A percentile compares a stretch with the other conserved stretches of the same genome.
Conservation (phyloP, 371 early-diverging fungal genomes). For the Mucor ambiguus region DNA sequence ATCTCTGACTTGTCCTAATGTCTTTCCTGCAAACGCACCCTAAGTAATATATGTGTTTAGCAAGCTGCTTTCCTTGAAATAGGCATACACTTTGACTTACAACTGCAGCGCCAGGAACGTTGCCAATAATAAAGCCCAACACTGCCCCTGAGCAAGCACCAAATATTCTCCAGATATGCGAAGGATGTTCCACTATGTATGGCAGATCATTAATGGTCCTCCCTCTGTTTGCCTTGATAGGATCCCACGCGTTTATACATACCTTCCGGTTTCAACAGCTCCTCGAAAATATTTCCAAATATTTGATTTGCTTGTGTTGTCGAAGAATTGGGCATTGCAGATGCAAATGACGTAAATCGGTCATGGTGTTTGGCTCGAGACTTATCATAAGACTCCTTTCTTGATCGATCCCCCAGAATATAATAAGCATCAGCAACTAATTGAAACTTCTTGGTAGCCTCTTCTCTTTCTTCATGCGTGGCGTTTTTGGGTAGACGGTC, state of each 20-base stretch:
- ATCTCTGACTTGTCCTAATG: constrained; percentile 34
- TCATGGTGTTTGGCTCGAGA: constrained; percentile 48
- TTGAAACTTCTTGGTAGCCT: constrained; percentile 81
- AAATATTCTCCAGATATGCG: constrained; percentile 29
- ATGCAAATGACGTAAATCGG: constrained; percentile 14
- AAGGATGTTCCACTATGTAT: constrained; percentile 27
- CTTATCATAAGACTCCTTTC: constrained; percentile 77
- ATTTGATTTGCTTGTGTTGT: constrained; percentile 28
- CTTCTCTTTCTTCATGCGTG: constrained; percentile 61
- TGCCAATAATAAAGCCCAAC: constrained; percentile 32
- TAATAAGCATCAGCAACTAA: constrained; percentile 78
- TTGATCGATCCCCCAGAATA: constrained; percentile 70
- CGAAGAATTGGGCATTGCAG: constrained; percentile 24
- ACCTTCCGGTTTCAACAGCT: constrained; percentile 31
- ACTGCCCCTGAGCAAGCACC: constrained; percentile 34
- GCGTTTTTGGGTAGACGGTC: constrained; percentile 67
- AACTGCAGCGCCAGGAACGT: constrained; percentile 32
- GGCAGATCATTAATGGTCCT: background rate
- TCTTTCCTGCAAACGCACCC: constrained; percentile 35
- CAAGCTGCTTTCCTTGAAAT: background rate
- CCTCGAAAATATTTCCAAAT: constrained; percentile 34
- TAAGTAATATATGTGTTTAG: constrained; percentile 1
- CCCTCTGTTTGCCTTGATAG: too few species aligned
- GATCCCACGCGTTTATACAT: background rate
- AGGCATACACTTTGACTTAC: constrained; percentile 17